Evolutionary conservation across 306 rosid species (phyloP), one percentile per base, ranked within the genome.

Genomic region (Corylus avellana): DNA sequence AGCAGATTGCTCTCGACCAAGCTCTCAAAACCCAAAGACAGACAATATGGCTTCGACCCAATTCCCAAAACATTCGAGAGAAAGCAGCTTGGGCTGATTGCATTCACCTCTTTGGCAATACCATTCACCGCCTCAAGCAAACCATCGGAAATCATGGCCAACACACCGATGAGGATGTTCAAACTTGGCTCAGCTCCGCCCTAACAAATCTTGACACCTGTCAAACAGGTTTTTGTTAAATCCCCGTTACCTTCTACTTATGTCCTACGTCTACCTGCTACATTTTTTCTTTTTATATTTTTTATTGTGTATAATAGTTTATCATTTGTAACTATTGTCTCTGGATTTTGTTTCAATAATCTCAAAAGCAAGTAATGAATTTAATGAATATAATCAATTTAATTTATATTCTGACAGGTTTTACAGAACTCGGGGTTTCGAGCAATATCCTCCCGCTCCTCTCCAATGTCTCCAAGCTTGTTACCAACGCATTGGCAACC

Each of bases 201-300:
- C 54, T 75, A 8, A 75, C 79, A 0, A 62, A 75, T 27, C 50
- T 75, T 16, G 70, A 75, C 4, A 75, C 70, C 1, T 75, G 79
- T 25, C 71, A 29, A 17, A 35, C 59, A 4, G 72, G 79, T 3
- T 75, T 22, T 75, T 10, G 18, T 35, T 35, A 35, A 35, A 22
- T 22, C 25, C 25, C 25, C 25, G 25, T 22, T 22, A 22, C 25
- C 25, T 22, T 22, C 25, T 22, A 22, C 25, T 22, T 22, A 22
- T 22, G 25, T 22, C 25, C 25, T 22, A 22, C 25, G 25, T 22
- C 25, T 22, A 22, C 25, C 25, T 22, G 25, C 25, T 22, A 22
- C 25, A 22, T 22, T 22, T 22, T 22, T 22, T 22, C 25, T 22
- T 22, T 22, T 22, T 22, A 22, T 22, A 22, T 22, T 22, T 22